Evolutionary conservation across 345 rosid species (phyloP), one percentile per base, ranked within the genome.

Genomic region (Ceriops zippeliana): DNA sequence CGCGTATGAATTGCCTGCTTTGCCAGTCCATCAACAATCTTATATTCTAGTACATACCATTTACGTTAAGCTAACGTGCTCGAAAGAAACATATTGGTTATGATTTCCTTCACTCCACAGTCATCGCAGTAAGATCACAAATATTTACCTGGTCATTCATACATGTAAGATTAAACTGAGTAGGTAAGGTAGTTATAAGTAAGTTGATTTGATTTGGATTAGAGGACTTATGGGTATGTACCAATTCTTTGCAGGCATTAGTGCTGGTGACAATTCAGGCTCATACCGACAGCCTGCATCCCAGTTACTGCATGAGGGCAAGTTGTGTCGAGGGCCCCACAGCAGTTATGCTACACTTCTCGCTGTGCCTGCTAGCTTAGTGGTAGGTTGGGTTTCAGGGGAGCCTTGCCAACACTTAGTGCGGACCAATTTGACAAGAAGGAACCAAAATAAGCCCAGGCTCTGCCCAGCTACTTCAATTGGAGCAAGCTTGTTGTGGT

Each of bases 201-300:
- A 28, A 8, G 31, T 30, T 1, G 1, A 59, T 28, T 1, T 59
- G 1, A 10, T 1, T 7, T 27, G 4, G n/a, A 7, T 8, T 27
- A 30, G 2, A 35, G 27, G 2, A 62, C 17, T 42, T 19, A 62
- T 4, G 24, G 3, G 21, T 0, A 35, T 63, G 58, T 37, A 9
- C 16, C 54, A 26, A 3, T 52, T 28, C 10, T 52, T 51, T 61
- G 28, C 66, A 87, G 89, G 88, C 72, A 1, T 17, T 84, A 67
- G 80, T 83, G 71, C 10, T 84, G 80, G 6, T 88, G 47, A 80
- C 88, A 26, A 69, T 86, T 52, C 88, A 87, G 74, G 92, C 90
- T 5, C 26, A 60, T 35, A 61, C 71, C 21, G 56, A 79, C 20
- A 13, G 61, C 24, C 67, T 87, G 63, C 92, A 81, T n/a, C 87